Evolutionary conservation across 2,329 filamentous ascomycete genomes (phyloP).

Genomic region (Fusarium tuaranense): DNA sequence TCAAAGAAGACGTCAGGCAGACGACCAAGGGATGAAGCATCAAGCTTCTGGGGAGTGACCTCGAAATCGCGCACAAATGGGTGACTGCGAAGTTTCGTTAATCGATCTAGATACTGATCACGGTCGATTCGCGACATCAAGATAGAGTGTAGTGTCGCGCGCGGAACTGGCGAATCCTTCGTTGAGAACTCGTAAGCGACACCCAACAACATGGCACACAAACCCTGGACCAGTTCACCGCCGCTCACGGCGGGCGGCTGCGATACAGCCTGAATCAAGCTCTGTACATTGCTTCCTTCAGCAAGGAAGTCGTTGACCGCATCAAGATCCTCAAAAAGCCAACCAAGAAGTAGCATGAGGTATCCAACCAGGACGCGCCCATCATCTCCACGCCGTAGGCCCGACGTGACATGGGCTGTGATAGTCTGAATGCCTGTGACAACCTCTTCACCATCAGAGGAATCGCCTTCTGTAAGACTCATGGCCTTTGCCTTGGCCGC

Average conservation of each 20-base stretch:
- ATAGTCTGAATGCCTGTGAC: constrained; percentile 93
- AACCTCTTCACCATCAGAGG: constrained; percentile 90
- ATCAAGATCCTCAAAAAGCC: constrained; percentile 92
- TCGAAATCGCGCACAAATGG: constrained; percentile 90
- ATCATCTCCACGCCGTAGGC: constrained; percentile 81
- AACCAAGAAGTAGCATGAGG: constrained; percentile 87
- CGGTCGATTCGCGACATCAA: constrained; percentile 82
- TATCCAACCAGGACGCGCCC: constrained; percentile 85
- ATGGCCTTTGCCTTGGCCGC: constrained; percentile 85
- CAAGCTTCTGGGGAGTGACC: constrained; percentile 78
- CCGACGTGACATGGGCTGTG: constrained; percentile 85
- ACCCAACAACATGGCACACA: constrained; percentile 87
- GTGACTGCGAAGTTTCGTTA: constrained; percentile 81
- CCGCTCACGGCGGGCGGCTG: constrained; percentile 70
- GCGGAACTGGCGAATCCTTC: constrained; percentile 91
- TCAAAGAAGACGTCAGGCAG: constrained; percentile 89
- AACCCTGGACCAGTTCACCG: constrained; percentile 78
- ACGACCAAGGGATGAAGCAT: constrained; percentile 58
- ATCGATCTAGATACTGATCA: constrained; percentile 86
- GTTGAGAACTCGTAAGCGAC: constrained; percentile 97
- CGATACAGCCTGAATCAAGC: constrained; percentile 78
- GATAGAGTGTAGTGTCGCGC: constrained; percentile 83
- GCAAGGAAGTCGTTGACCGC: constrained; percentile 93
- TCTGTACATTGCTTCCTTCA: constrained; percentile 93
- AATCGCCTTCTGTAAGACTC: constrained; percentile 88